Conservation (phyloP, 2,329 filamentous ascomycete species). For the Penicillium sp. region DNA sequence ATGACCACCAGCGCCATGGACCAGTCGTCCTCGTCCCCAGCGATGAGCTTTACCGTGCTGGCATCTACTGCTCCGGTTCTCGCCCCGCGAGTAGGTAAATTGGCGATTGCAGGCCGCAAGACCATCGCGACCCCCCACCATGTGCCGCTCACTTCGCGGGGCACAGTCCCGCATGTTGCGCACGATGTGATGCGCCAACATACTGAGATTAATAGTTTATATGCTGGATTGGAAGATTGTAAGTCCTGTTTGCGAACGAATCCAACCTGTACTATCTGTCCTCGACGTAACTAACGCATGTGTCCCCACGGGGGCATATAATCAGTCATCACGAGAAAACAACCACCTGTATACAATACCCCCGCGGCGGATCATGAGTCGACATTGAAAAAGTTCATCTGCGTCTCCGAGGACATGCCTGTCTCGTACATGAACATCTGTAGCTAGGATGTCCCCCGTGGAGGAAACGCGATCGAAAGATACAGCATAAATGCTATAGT, state of each 20-base stretch:
- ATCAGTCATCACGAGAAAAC: constrained; percentile 59
- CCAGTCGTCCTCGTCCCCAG: constrained; percentile 16
- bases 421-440: neutral
- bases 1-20: constrained; percentile 29
- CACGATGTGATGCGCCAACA: constrained; percentile 72
- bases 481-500: no score
- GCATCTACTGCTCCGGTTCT: constrained; percentile 34
- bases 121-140: constrained; percentile 79
- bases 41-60: constrained; percentile 41
- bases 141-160: constrained; percentile 74
- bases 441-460: constrained; percentile 12
- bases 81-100: constrained; percentile 61
- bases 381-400: constrained; percentile 72
- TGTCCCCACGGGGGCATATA: no score
- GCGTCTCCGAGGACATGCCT: constrained; percentile 61
- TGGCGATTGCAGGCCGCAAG: constrained; percentile 61
- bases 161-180: constrained; percentile 79
- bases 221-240: constrained; percentile 92
- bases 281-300: constrained; percentile 27
- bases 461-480: constrained; percentile 13
- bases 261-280: neutral
- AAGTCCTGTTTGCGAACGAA: constrained; percentile 37
- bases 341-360: constrained; percentile 50
- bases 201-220: constrained; percentile 64
- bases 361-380: constrained; percentile 47